Evolutionary conservation across 1,284 basidiomycete genomes (phyloP), one percentile per base, ranked within the genome.

Genomic region (Singerocomus inundabilis): DNA sequence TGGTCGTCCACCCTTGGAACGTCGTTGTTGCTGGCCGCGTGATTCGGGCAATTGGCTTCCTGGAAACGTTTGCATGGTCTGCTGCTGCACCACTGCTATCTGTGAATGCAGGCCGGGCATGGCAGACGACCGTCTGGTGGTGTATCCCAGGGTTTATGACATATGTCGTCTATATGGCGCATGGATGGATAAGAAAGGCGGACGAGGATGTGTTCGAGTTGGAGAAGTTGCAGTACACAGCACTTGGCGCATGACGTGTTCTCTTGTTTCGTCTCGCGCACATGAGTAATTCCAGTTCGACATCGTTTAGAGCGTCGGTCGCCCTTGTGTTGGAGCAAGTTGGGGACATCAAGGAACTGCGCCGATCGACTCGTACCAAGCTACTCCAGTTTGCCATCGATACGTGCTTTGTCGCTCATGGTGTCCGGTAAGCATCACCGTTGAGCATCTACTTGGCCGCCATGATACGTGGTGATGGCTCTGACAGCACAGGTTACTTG

Each of bases 71-170:
- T 56, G 59, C 62, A 0, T 61, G 77, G 40, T 71, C 79, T 3
- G 67, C 73, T 21, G 71, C 81, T 10, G 70, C 75, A 2, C 80
- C 80, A 4, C 63, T 72, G 0, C 55, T 80, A 28, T 77, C 74
- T 18, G 46, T 78, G 29, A 73, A 81, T 49, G 63, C 74, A 6
- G 66, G 66, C 10, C 71, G 70, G 49, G 63, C 72, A n/a, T 84
- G 77, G 75, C 74, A 76, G 56, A 76, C 72, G 7, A 73, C 71
- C 7, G 56, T 60, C 12, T 84, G 81, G 81, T 83, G 80, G 78
- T 69, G 70, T 44, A 54, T 75, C 25, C 74, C 79, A 0, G 57
- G 66, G 1, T 52, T 69, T 13, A 51, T 80, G 18, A 70, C 76
- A 1, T 72, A 69, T 28, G 58, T 78, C 28, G 69, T 74, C 3